These are phyloP conservation scores for Tagetes erecta DNA, from an alignment of 129 eudicot genomes.

Conservation along the genomic window DNA sequence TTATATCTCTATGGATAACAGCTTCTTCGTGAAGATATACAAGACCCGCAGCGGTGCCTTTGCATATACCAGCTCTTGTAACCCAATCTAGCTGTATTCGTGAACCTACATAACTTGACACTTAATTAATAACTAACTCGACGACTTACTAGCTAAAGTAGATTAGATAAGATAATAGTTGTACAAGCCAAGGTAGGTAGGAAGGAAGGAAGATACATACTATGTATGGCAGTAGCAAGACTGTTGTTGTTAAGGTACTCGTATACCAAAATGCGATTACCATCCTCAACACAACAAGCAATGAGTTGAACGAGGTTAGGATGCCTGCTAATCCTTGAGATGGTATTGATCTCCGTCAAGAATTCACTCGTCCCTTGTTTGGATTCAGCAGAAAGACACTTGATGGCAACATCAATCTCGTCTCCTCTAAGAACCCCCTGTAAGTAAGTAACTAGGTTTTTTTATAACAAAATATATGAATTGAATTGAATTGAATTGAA, in stretches of 20 bases:
- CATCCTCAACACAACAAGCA: constrained; percentile 74
- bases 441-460: constrained; percentile 26
- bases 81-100: constrained; percentile 59
- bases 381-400: constrained; percentile 69
- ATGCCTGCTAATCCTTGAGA: constrained; percentile 52
- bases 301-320: constrained; percentile 66
- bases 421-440: constrained; percentile 75
- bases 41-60: constrained; percentile 78
- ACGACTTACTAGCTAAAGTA: no score
- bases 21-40: constrained; percentile 82
- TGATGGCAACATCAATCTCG: constrained; percentile 52
- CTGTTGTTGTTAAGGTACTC: constrained; percentile 67
- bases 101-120: constrained; percentile 19
- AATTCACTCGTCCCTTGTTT: constrained; percentile 67
- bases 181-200: background rate
- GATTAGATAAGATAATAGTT: no score
- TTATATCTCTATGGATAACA: constrained; percentile 82
- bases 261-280: constrained; percentile 55
- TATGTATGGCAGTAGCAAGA: constrained; percentile 58
- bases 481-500: no score
- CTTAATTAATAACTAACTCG: no score
- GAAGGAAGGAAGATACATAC: constrained; percentile 24
- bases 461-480: no score
- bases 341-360: constrained; percentile 57
- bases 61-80: constrained; percentile 67